Percentiles rank a stretch among this genome's conserved stretches.
These are phyloP conservation scores for Alternaria panax DNA, from an alignment of 2,329 filamentous ascomycete species.

Conservation along the genomic window DNA sequence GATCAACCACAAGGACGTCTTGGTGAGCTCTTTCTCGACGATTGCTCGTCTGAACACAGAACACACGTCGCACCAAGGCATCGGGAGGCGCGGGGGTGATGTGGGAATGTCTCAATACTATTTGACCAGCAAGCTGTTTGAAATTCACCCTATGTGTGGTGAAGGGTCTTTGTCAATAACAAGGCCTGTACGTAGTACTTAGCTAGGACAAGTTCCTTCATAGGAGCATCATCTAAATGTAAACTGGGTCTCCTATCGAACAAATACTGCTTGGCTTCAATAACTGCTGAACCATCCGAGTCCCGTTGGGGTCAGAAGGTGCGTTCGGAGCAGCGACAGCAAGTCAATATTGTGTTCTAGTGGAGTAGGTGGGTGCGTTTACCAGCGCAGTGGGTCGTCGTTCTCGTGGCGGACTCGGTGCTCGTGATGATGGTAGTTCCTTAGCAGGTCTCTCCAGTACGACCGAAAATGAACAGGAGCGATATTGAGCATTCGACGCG, in stretches of 20 bases:
- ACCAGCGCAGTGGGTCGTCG: slow-evolving; percentile 3
- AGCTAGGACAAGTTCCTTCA: no score
- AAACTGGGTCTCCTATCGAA: no score
- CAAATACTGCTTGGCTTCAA: background rate
- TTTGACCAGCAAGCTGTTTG: no score
- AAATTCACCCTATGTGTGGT: no score
- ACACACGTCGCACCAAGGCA: slow-evolving; percentile 2
- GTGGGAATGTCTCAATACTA: slow-evolving; percentile 4
- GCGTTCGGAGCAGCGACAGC: background rate
- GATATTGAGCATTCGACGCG: background rate
- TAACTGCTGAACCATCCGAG: background rate
- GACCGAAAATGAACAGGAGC: background rate
- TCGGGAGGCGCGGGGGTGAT: background rate
- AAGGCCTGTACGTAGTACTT: no score
- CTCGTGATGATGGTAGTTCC: background rate
- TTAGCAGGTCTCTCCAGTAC: background rate
- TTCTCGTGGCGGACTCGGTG: background rate
- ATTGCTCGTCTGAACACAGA: background rate
- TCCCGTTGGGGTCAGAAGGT: slow-evolving; percentile 8
- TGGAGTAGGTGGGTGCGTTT: background rate
- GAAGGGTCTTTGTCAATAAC: no score
- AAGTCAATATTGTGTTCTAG: slow-evolving; percentile 4
- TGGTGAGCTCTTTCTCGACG: background rate
- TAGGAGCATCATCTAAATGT: no score
- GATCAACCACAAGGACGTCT: background rate